Evolutionary conservation across 495 filamentous ascomycete species (phyloP), one percentile per base, ranked within the genome.

Genomic region (Podospora fimiseda): DNA sequence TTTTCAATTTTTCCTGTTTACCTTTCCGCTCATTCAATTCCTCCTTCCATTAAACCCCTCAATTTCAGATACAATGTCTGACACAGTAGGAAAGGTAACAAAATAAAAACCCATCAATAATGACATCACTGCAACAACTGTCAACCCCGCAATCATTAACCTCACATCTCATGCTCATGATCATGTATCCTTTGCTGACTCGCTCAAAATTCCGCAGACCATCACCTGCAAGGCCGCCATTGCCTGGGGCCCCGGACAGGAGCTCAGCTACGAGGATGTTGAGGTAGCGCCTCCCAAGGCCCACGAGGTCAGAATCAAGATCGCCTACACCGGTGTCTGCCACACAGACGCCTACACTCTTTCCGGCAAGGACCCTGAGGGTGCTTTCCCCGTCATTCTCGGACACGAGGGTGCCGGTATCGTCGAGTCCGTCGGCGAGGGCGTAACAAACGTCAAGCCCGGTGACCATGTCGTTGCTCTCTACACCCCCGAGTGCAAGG

Each of bases 321-420:
- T 98, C 66, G 79, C 88, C 71, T 95, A 96, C 78, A 98, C 93
- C 36, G 93, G 93, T 68, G 91, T 98, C 64, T 98, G 93, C 75
- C 93, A 98, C 73, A 98, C 93, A 61, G 93, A 98, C 80, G 93
- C 93, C 67, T 98, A 97, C 77, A 98, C 93, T 18, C 80, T 98
- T 53, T 96, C 92, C 16, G 93, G 93, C 55, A 96, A 96, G 75
- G 93, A 98, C 62, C 93, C 94, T 39, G 93, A 98, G 74, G 93
- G 93, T 57, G 93, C 94, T 30, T 98, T 98, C 79, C 93, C 93
- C 56, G 85, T 97, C 56, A 83, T 98, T 56, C 82, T 96, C 30
- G 93, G 93, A 44, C 93, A 98, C 73, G 93, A 98, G 73, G 93
- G 93, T 63, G 94, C 93, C 46, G 93, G 93, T 66, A 83, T 95